Evolutionary conservation across 164 flowering plant species (phyloP).

Genomic region (Sedum album): DNA sequence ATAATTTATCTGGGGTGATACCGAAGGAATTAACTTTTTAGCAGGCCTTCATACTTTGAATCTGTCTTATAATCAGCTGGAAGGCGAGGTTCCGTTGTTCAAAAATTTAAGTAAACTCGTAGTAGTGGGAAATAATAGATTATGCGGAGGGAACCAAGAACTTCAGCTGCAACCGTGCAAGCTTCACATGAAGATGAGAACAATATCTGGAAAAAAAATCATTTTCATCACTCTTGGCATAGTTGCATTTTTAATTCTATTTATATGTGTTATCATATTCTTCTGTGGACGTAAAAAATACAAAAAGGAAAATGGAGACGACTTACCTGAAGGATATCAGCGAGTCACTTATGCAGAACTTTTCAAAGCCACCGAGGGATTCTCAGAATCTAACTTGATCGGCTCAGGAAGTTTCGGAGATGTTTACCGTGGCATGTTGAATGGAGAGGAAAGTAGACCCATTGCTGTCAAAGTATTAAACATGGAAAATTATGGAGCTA

Average conservation of each 20-base stretch:
- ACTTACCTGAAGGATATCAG: neutral
- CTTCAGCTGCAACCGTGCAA: neutral
- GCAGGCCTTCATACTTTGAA: neutral
- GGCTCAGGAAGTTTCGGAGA: conserved; percentile 9
- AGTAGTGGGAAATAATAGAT: neutral
- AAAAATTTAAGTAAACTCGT: neutral
- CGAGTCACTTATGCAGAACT: conserved; percentile 2
- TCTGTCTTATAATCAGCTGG: conserved; percentile 5
- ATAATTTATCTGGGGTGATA: conserved; percentile 1
- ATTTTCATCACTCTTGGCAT: neutral
- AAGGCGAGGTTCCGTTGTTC: conserved; percentile 9
- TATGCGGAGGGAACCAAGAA: conserved; percentile 6
- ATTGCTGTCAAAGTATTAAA: conserved; percentile 10
- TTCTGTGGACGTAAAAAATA: neutral
- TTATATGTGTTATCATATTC: neutral
- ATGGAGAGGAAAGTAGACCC: neutral
- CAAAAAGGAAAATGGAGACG: neutral
- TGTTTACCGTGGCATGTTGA: conserved; percentile 6
- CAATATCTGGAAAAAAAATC: neutral
- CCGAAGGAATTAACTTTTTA: neutral
- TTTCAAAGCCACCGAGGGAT: neutral
- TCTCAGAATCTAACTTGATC: conserved; percentile 1
- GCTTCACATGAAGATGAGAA: neutral
- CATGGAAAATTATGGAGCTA: conserved; percentile 9
- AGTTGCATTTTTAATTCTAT: neutral